Base-by-base conservation (phyloP, 768 basidiomycete genomes). In the Dioszegia crocea region DNA sequence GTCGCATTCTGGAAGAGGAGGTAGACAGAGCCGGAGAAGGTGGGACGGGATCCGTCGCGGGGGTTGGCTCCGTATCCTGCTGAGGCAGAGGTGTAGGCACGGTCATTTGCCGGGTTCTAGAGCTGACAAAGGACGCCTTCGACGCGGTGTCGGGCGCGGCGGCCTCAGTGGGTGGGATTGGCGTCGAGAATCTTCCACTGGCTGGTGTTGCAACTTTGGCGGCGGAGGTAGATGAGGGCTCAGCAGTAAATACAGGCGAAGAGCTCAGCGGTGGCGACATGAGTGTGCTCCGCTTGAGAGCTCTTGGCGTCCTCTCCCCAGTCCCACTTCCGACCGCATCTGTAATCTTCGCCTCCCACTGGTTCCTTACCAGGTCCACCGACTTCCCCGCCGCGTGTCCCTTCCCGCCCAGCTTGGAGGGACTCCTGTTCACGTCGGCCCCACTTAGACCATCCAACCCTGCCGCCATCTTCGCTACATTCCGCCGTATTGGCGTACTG, bases 281-380 rank as follows among this genome's bases (percentile, higher is more conserved):
- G n/a, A 57, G 17, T 19, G 43, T 45, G 19, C 44, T 56, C 43
- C 51, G 12, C 38, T 57, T 57, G 38, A 53, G 24, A 2, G 51
- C 51, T 29, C 51, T 40, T n/a, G 51, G 51, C 11, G 51, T 53
- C 38, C 38, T 24, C 4, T 53, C 51, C 33, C 31, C 23, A 3
- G 27, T 29, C n/a, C 27, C 27, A 29, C 27, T n/a, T 10, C 29
- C 46, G 21, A 31, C 53, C 31, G 57, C 45, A 38, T 51, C 56
- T 40, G 31, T 57, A 40, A 70, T 70, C 56, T 66, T 68, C 3
- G 68, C 63, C 51, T 73, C 65, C 71, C 71, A 73, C 56, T 68
- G 61, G 19, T 60, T 58, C 23, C 71, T 44, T n/a, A 69, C 71
- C 17, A 67, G 56, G 46, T 69, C 68, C 27, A 73, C 68, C 4